Evolutionary conservation across 192 early-diverging fungal species (phyloP).

Genomic region (Backusella circina): DNA sequence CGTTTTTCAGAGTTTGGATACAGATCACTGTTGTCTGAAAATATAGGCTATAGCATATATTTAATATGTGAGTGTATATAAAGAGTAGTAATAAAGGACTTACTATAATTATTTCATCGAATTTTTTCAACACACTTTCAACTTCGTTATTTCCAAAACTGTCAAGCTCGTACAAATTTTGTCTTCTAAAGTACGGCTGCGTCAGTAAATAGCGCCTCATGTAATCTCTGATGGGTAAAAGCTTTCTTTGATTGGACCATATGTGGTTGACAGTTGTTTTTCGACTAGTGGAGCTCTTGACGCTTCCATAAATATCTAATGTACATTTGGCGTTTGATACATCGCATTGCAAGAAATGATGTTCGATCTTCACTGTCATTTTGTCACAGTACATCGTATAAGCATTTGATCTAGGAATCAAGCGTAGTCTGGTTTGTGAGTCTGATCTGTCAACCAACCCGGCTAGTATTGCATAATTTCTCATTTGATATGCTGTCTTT

Average conservation of each 20-base stretch:
- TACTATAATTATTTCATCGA: not conserved
- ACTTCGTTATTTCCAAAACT: not conserved
- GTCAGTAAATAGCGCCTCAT: not conserved
- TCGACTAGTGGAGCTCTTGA: not conserved
- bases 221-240: not conserved
- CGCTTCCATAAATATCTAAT: not conserved
- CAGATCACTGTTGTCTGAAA: not conserved
- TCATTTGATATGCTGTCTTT: not conserved
- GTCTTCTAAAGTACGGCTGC: not conserved
- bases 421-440: constrained; percentile 33
- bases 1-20: not conserved
- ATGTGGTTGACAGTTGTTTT: not conserved
- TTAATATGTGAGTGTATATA: too few species aligned
- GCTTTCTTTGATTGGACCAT: not conserved
- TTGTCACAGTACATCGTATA: constrained; percentile 42
- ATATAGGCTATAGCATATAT: not conserved
- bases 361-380: not conserved
- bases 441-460: constrained; percentile 34
- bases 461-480: constrained; percentile 23
- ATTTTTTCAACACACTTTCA: not conserved
- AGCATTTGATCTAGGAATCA: constrained; percentile 40
- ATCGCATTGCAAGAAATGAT: not conserved
- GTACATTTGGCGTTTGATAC: not conserved
- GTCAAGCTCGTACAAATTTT: not conserved
- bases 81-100: too few species aligned